These are phyloP conservation scores for Pistacia atlantica DNA, from an alignment of 345 rosid species.

Conservation along the genomic window DNA sequence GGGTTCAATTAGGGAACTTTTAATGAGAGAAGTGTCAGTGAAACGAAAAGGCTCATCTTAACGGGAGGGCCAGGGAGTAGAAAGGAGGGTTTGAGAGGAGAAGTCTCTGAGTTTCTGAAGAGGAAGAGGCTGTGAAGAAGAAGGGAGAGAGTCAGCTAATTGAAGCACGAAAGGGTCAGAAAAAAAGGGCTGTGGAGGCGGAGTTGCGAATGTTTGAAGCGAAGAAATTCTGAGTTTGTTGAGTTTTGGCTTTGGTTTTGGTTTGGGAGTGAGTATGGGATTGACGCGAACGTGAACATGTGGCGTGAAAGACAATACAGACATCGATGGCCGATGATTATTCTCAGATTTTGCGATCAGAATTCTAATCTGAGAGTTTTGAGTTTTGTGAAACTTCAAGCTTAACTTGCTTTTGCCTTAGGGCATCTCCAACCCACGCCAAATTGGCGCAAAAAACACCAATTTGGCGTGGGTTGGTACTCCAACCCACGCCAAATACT, in stretches of 20 bases:
- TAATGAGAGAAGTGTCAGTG: conserved; percentile 82
- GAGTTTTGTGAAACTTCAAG: too few species aligned
- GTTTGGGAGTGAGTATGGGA: conserved; percentile 27
- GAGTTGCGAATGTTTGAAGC: conserved; percentile 29
- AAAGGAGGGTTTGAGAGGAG: conserved; percentile 66
- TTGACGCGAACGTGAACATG: conserved; percentile 21
- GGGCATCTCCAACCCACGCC: too few species aligned
- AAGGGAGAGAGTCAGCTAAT: conserved; percentile 79
- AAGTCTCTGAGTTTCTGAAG: conserved; percentile 73
- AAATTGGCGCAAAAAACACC: too few species aligned
- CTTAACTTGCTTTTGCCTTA: too few species aligned
- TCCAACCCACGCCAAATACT: too few species aligned
- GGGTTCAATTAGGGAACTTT: conserved; percentile 62
- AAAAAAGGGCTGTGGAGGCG: conserved; percentile 51
- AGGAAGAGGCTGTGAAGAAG: conserved; percentile 40
- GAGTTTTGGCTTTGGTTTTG: conserved; percentile 30
- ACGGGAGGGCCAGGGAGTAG: conserved; percentile 87
- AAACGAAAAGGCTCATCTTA: conserved; percentile 87
- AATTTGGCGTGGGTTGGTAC: too few species aligned
- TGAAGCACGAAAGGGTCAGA: conserved; percentile 89
- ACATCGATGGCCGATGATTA: conserved; percentile 31
- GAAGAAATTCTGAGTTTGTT: conserved; percentile 35
- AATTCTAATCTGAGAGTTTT: neutral
- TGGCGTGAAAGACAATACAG: conserved; percentile 45
- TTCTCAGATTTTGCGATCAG: neutral